These are phyloP conservation scores for Tephrocybe sp. DNA, from an alignment of 768 basidiomycete species.

Conservation along the genomic window DNA sequence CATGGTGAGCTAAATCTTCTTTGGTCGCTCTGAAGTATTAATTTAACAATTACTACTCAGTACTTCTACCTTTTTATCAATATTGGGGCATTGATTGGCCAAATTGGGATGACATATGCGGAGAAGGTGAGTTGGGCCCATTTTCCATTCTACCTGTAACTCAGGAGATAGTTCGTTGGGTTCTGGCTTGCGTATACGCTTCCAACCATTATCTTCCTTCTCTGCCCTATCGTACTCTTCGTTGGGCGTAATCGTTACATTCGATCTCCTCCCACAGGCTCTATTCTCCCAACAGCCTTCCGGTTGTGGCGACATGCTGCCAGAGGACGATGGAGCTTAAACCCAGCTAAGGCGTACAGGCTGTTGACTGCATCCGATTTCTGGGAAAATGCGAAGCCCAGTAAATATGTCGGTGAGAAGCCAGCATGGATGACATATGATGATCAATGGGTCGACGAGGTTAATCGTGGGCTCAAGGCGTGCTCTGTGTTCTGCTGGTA, in stretches of 20 bases:
- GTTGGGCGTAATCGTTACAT: conserved; percentile 53
- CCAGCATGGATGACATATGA: conserved; percentile 78
- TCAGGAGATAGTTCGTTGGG: conserved; percentile 47
- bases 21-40: not conserved
- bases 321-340: conserved; percentile 50
- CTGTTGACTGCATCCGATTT: conserved; percentile 59
- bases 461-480: conserved; percentile 69
- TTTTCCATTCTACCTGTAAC: not conserved
- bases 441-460: conserved; percentile 77
- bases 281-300: conserved; percentile 50
- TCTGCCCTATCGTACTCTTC: conserved; percentile 60
- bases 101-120: conserved; percentile 66
- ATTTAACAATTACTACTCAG: conserved; percentile 22
- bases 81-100: conserved; percentile 65
- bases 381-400: conserved; percentile 75
- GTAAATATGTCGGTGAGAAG: conserved; percentile 39
- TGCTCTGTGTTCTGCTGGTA: conserved; percentile 61
- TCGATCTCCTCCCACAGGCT: conserved; percentile 61
- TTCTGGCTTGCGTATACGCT: conserved; percentile 67
- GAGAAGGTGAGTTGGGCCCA: conserved; percentile 43
- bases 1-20: conserved; percentile 46
- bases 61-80: conserved; percentile 76
- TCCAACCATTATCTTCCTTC: conserved; percentile 58
- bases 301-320: conserved; percentile 47
- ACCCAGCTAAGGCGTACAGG: conserved; percentile 44